phyloP scores from a whole-genome alignment of 169 alveolate species.

The Babesia divergens region DNA sequence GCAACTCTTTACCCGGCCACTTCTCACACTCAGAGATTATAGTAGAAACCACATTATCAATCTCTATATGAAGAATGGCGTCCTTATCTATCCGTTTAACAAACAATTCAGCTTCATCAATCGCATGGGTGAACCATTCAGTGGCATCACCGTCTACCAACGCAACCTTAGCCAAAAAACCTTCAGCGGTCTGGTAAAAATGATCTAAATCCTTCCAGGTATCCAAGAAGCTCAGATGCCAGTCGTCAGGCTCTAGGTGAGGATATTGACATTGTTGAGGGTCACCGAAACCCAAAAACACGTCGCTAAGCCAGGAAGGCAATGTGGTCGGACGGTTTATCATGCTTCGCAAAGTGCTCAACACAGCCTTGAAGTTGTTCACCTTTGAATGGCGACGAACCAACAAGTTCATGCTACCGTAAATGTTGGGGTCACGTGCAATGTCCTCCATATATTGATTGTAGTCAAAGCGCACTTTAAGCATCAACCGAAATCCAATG shows the following conservation, averaged over 20 bases:
- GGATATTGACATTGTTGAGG: constrained; percentile 51
- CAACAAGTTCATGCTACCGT: constrained; percentile 79
- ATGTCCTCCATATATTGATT: constrained; percentile 78
- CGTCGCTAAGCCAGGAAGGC: constrained; percentile 65
- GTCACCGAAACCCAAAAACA: constrained; percentile 69
- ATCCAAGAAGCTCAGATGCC: constrained; percentile 18
- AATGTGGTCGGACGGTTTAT: constrained; percentile 72
- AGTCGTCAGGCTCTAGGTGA: constrained; percentile 12
- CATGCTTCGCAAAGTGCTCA: constrained; percentile 79
- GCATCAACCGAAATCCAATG: constrained; percentile 66
- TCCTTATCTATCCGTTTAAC: background rate
- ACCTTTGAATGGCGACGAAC: constrained; percentile 85
- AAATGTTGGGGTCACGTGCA: constrained; percentile 76
- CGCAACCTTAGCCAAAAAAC: constrained; percentile 10
- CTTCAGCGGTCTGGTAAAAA: constrained; percentile 9
- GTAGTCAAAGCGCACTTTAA: constrained; percentile 78
- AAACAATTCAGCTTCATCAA: background rate
- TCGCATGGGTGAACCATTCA: background rate
- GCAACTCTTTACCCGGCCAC: background rate
- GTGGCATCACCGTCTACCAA: background rate
- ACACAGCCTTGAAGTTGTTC: constrained; percentile 85
- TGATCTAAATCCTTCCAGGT: constrained; percentile 39
- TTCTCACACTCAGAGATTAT: background rate
- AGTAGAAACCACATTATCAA: background rate
- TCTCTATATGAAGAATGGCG: too few relatives aligned